These are phyloP conservation scores for Colletotrichum graminicola DNA, from an alignment of 2,329 filamentous ascomycete genomes.

Conservation along the genomic window DNA sequence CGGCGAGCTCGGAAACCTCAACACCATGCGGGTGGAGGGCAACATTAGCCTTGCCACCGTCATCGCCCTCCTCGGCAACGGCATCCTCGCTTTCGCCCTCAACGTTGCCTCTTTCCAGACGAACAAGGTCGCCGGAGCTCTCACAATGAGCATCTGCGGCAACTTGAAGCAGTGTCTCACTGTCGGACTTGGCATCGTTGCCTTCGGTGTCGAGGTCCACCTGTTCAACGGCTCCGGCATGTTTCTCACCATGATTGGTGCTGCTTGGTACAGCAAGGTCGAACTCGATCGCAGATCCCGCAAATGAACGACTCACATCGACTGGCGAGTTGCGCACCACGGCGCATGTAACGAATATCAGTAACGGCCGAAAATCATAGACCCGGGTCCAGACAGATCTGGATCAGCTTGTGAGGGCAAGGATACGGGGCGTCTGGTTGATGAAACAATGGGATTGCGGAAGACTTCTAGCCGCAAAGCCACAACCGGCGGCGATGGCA, in stretches of 20 bases:
- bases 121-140: slow-evolving; percentile 68
- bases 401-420: slow-evolving; percentile 10
- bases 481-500: background rate
- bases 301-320: slow-evolving; percentile 29
- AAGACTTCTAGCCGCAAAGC: background rate
- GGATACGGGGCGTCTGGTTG: slow-evolving; percentile 27
- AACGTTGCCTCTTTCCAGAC: slow-evolving; percentile 70
- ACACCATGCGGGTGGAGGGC: slow-evolving; percentile 51
- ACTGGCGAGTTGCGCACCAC: slow-evolving; percentile 15
- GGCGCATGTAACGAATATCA: slow-evolving; percentile 40
- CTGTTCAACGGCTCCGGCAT: slow-evolving; percentile 68
- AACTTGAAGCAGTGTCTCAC: slow-evolving; percentile 71
- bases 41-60: slow-evolving; percentile 53
- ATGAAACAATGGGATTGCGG: slow-evolving; percentile 1
- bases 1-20: slow-evolving; percentile 64
- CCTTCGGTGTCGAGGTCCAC: slow-evolving; percentile 65
- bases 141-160: slow-evolving; percentile 71
- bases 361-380: slow-evolving; percentile 39
- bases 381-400: slow-evolving; percentile 29
- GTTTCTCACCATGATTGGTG: slow-evolving; percentile 66
- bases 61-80: slow-evolving; percentile 63
- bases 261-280: slow-evolving; percentile 69
- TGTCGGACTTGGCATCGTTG: slow-evolving; percentile 64
- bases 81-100: slow-evolving; percentile 65
- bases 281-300: slow-evolving; percentile 63